A percentile compares a stretch with the other conserved stretches of the same genome.
Evolutionary conservation across 768 basidiomycete genomes (phyloP).

Genomic region (Crassisporium funariophilum): DNA sequence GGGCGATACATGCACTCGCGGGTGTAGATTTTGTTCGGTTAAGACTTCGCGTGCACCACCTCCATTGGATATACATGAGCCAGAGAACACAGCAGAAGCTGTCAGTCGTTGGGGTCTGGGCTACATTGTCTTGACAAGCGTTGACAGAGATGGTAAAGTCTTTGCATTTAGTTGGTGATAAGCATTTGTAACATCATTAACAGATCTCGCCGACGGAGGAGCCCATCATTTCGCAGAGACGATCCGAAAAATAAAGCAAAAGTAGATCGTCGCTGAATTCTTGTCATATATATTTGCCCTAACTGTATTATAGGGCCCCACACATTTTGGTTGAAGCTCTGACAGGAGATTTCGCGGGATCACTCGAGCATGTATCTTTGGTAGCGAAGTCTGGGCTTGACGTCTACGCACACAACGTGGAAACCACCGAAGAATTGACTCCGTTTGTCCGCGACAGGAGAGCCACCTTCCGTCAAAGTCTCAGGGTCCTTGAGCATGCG

Average conservation of each 20-base stretch:
- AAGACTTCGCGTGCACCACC: conserved; percentile 89
- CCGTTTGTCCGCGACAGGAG: conserved; percentile 95
- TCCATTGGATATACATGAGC: conserved; percentile 94
- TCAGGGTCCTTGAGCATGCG: conserved; percentile 79
- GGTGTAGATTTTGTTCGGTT: conserved; percentile 96
- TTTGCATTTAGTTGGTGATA: not conserved
- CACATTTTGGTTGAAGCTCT: conserved; percentile 95
- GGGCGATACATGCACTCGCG: conserved; percentile 99
- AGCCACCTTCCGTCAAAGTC: conserved; percentile 86
- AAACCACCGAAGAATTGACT: conserved; percentile 93
- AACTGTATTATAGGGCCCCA: conserved; percentile 82
- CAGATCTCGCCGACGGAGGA: conserved; percentile 92
- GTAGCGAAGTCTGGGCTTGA: conserved; percentile 95
- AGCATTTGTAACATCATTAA: conserved; percentile 2
- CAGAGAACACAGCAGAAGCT: conserved; percentile 97
- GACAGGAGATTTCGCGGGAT: conserved; percentile 91
- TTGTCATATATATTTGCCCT: conserved; percentile 8
- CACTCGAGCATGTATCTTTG: conserved; percentile 67
- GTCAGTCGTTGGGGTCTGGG: conserved; percentile 97
- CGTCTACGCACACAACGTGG: conserved; percentile 97
- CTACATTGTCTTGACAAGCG: conserved; percentile 96
- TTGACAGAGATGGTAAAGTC: conserved; percentile 86
- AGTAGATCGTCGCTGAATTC: too few relatives aligned
- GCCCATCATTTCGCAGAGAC: conserved; percentile 95
- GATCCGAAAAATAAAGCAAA: conserved; percentile 92